Conservation (phyloP, 345 rosid species). For the Gossypioides kirkii region DNA sequence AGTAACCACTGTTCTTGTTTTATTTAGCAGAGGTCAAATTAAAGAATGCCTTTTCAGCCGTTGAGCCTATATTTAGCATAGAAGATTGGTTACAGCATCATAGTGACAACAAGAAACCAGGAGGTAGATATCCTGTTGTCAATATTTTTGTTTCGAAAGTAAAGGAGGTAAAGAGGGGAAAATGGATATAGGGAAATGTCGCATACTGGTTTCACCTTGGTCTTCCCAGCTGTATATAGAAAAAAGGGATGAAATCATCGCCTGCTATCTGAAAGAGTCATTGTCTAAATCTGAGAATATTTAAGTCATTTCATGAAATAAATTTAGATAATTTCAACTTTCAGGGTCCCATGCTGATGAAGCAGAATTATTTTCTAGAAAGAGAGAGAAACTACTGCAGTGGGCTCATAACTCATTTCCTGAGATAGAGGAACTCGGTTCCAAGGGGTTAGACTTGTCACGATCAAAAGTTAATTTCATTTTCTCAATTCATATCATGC, state of each 20-base stretch:
- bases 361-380: conserved; percentile 40
- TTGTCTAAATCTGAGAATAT: neutral
- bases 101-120: conserved; percentile 16
- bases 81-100: conserved; percentile 20
- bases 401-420: conserved; percentile 47
- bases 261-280: neutral
- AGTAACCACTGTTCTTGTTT: conserved; percentile 10
- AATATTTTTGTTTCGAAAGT: conserved; percentile 8
- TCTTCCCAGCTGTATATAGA: neutral
- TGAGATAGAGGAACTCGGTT: conserved; percentile 37
- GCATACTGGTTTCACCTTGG: neutral
- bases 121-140: conserved; percentile 13
- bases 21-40: conserved; percentile 22
- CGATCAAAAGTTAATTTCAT: neutral
- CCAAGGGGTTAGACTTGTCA: conserved; percentile 43
- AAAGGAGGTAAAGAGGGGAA: neutral
- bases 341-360: conserved; percentile 36
- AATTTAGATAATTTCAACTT: conserved; percentile 15
- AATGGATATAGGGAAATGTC: neutral
- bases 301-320: neutral
- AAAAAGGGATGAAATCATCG: neutral
- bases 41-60: conserved; percentile 23
- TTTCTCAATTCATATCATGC: conserved; percentile 21
- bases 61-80: conserved; percentile 17
- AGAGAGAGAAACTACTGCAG: conserved; percentile 50